These are phyloP conservation scores for Phytophthora meadii DNA, from an alignment of 352 stramenopile species.

Conservation along the genomic window DNA sequence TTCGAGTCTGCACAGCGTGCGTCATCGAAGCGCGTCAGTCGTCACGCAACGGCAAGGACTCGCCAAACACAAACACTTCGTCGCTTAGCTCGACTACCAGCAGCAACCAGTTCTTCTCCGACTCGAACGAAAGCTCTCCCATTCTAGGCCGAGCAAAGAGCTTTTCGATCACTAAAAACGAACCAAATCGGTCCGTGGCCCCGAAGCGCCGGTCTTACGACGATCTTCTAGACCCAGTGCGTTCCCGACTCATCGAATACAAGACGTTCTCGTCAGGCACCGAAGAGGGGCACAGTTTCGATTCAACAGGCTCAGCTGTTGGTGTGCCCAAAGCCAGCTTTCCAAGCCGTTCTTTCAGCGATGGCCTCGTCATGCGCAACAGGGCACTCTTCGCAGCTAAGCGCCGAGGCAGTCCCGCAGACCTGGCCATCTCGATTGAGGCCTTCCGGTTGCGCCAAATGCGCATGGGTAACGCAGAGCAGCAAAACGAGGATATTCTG, in stretches of 20 bases:
- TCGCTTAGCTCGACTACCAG: conserved; percentile 12
- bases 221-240: conserved; percentile 75
- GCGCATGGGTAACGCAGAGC: conserved; percentile 62
- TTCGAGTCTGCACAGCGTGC: conserved; percentile 83
- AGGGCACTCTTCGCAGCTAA: conserved; percentile 68
- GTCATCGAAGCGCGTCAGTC: conserved; percentile 73
- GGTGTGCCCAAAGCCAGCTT: conserved; percentile 73
- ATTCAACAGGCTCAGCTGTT: conserved; percentile 29
- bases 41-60: conserved; percentile 44
- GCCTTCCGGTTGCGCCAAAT: conserved; percentile 75
- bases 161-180: conserved; percentile 42
- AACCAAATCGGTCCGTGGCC: conserved; percentile 8
- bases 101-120: conserved; percentile 30
- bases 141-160: conserved; percentile 47
- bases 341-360: conserved; percentile 73
- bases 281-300: conserved; percentile 11
- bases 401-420: conserved; percentile 70
- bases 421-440: conserved; percentile 79
- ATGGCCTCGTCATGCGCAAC: conserved; percentile 78
- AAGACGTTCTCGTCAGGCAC: conserved; percentile 72
- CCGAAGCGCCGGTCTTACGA: conserved; percentile 74
- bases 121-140: conserved; percentile 14
- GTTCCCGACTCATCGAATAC: conserved; percentile 81
- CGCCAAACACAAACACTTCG: conserved; percentile 19
- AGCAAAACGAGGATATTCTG: conserved; percentile 43